Evolutionary conservation across 2,329 filamentous ascomycete species (phyloP), one percentile per base, ranked within the genome.

Genomic region (Paraconiothyrium brasiliense): DNA sequence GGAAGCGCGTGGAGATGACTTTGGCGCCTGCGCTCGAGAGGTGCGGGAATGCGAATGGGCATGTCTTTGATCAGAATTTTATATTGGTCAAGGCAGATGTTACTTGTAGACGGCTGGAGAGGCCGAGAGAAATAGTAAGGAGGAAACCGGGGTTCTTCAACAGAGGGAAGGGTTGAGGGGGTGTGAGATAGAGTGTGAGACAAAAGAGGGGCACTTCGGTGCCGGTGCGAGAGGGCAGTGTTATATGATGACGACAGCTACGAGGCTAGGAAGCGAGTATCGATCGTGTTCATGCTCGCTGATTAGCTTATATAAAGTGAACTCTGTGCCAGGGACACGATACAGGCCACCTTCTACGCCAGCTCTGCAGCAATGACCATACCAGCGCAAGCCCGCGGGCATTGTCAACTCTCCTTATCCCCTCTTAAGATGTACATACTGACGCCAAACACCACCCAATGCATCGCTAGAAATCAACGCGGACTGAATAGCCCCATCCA

Each of bases 81-180:
- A 76, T 78, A 30, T 61, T 78, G 35, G 70, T 78, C 46, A 78
- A 78, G 58, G 75, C 76, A 39, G 76, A 78, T 58, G 76, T 78
- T 16, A 77, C 67, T 22, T 78, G 76, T 63, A 77, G 69, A 63
- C 67, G 71, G 54, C 43, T 77, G 37, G 73, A 73, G 41, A 72
- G 67, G 55, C 67, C 67, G 58, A 71, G 62, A 51, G 58, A 64
- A 37, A 34, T 50, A 4, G 67, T 60, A 20, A 58, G 59, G 22
- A 73, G 65, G 57, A 52, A 58, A 14, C 67, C 58, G 50, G 61
- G 58, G 20, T 63, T 70, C 13, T 72, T 70, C 65, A 61, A 60
- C 11, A 65, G 59, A 52, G 10, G 46, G 55, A 43, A 13, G 2
- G 37, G 13, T 2, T 50, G 34, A 55, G 9, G 52, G 52, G 5